phyloP scores from a whole-genome alignment of 2,329 filamentous ascomycete species.

The Talaromyces albobiverticillius region DNA sequence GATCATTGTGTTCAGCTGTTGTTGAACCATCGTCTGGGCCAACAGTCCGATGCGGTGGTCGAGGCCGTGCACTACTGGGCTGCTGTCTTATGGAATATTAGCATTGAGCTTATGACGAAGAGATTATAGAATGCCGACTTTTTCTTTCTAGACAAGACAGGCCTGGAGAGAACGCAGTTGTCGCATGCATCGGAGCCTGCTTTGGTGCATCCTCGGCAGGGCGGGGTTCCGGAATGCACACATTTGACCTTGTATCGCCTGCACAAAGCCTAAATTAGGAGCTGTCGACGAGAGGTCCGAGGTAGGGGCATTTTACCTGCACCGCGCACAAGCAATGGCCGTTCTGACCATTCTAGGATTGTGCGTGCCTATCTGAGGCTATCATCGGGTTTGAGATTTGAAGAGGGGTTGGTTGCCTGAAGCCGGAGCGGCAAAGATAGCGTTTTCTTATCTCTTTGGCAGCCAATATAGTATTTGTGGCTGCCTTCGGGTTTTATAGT shows the following conservation, averaged over 20 bases:
- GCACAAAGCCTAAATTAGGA: not conserved
- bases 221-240: conserved; percentile 20
- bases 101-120: not conserved
- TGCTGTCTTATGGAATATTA: not conserved
- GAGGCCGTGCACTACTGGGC: not conserved
- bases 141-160: conserved; percentile 8
- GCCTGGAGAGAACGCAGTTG: conserved; percentile 18
- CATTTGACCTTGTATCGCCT: conserved; percentile 25
- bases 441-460: too few relatives aligned
- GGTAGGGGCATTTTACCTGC: not conserved
- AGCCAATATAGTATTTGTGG: too few relatives aligned
- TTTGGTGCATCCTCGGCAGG: conserved; percentile 21
- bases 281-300: not conserved
- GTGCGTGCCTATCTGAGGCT: too few relatives aligned
- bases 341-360: not conserved
- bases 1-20: not conserved
- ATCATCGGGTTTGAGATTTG: too few relatives aligned
- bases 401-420: too few relatives aligned
- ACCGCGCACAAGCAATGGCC: not conserved
- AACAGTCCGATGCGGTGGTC: not conserved
- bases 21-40: not conserved
- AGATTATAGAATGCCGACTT: not conserved
- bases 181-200: conserved; percentile 12
- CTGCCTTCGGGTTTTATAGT: too few relatives aligned
- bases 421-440: too few relatives aligned